These are phyloP conservation scores for Oidiodendron maius DNA, from an alignment of 495 filamentous ascomycete genomes.

Conservation along the genomic window DNA sequence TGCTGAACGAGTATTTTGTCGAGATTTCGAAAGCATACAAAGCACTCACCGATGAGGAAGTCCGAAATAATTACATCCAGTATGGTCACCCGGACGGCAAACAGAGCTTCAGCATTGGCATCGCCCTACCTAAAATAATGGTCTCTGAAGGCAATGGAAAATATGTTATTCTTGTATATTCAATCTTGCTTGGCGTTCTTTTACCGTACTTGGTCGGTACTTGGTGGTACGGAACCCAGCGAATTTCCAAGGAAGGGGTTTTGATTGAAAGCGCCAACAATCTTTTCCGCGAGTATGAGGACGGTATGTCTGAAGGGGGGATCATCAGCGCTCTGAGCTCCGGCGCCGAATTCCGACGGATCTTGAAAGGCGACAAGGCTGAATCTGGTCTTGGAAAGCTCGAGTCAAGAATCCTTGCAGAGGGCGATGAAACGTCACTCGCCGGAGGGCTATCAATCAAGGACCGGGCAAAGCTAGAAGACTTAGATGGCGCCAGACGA, in stretches of 20 bases:
- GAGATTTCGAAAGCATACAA: constrained; percentile 97
- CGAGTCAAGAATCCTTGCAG: constrained; percentile 67
- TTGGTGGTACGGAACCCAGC: constrained; percentile 98
- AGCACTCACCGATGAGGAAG: constrained; percentile 90
- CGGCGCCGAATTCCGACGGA: constrained; percentile 68
- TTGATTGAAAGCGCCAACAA: constrained; percentile 87
- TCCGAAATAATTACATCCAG: constrained; percentile 92
- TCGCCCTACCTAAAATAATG: constrained; percentile 90
- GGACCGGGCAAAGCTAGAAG: constrained; percentile 62
- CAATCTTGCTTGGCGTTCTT: constrained; percentile 75
- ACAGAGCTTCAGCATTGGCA: constrained; percentile 96
- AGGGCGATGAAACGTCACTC: constrained; percentile 41
- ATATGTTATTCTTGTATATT: constrained; percentile 89
- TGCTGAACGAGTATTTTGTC: constrained; percentile 80
- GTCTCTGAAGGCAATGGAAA: constrained; percentile 90
- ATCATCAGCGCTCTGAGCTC: constrained; percentile 74
- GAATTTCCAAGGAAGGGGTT: constrained; percentile 85
- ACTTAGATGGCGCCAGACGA: constrained; percentile 64
- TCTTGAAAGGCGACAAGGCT: constrained; percentile 63
- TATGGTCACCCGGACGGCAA: constrained; percentile 97
- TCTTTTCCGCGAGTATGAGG: constrained; percentile 87
- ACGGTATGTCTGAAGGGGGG: constrained; percentile 71
- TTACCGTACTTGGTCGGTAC: constrained; percentile 90
- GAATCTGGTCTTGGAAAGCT: constrained; percentile 73
- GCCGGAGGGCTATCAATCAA: constrained; percentile 58